Conservation (phyloP, 805 yeast species). For the Wickerhamomyces ciferrii region DNA sequence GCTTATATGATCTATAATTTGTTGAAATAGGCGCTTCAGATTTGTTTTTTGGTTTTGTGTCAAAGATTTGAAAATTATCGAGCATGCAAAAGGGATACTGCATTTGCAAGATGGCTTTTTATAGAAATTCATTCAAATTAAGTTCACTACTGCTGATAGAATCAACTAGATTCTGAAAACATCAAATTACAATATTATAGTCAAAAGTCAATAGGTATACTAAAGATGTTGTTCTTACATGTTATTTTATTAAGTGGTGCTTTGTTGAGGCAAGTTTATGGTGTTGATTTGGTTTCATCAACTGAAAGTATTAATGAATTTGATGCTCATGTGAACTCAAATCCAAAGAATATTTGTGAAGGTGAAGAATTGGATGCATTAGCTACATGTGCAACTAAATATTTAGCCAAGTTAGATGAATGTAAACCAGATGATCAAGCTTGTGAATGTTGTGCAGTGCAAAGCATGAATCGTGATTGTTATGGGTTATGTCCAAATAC, state of each 20-base stretch:
- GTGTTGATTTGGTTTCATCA: slow-evolving; percentile 12
- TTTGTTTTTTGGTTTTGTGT: too few species aligned
- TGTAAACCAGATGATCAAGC: slow-evolving; percentile 50
- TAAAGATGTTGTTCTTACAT: slow-evolving; percentile 9
- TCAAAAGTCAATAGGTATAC: too few species aligned
- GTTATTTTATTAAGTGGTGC: neutral
- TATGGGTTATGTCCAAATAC: slow-evolving; percentile 44
- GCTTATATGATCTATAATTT: too few species aligned
- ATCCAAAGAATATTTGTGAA: slow-evolving; percentile 39
- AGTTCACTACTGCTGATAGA: too few species aligned
- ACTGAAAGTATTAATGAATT: slow-evolving; percentile 25
- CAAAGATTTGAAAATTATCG: too few species aligned
- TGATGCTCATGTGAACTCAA: slow-evolving; percentile 41
- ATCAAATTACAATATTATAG: too few species aligned
- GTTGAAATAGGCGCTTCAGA: too few species aligned
- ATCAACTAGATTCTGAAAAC: too few species aligned
- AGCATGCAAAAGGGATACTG: too few species aligned
- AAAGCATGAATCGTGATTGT: slow-evolving; percentile 39
- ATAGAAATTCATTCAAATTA: too few species aligned
- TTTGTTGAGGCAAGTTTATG: neutral
- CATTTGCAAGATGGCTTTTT: too few species aligned
- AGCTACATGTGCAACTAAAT: slow-evolving; percentile 40
- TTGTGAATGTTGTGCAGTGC: slow-evolving; percentile 53
- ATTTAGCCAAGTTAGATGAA: slow-evolving; percentile 38
- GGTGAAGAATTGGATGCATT: slow-evolving; percentile 37